Percentiles rank a stretch among this genome's conserved stretches.
Conservation (phyloP, 306 rosid genomes). For the Parietaria judaica region DNA sequence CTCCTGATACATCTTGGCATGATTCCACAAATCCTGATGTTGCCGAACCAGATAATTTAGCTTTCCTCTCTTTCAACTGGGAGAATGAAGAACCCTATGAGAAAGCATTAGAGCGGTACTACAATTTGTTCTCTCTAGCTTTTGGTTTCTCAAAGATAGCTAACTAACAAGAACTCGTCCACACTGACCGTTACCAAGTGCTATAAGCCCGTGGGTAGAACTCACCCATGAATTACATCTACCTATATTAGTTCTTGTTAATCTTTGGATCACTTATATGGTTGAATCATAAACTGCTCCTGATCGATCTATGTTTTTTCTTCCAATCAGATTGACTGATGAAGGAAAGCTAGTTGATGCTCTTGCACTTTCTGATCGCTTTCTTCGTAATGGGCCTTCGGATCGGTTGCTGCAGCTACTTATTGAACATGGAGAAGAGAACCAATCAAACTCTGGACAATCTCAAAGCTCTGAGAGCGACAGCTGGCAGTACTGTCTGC, state of each 20-base stretch:
- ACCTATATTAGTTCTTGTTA: too few relatives aligned
- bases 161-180: too few relatives aligned
- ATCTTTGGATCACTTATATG: too few relatives aligned
- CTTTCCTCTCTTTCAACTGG: slow-evolving; percentile 92
- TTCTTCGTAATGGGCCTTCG: slow-evolving; percentile 91
- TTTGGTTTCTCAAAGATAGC: slow-evolving; percentile 6
- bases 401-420: slow-evolving; percentile 76
- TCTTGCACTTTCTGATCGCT: slow-evolving; percentile 95
- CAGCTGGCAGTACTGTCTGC: slow-evolving; percentile 96
- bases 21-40: slow-evolving; percentile 59
- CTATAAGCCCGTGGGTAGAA: too few relatives aligned
- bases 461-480: slow-evolving; percentile 67
- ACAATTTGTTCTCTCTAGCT: slow-evolving; percentile 19
- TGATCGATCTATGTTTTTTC: slow-evolving; percentile 15
- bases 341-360: slow-evolving; percentile 95
- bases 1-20: slow-evolving; percentile 42
- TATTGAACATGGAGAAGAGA: slow-evolving; percentile 69
- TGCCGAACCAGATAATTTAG: slow-evolving; percentile 62
- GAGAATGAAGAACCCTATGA: slow-evolving; percentile 89
- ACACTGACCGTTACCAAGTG: too few relatives aligned
- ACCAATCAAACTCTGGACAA: slow-evolving; percentile 42
- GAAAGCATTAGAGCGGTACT: slow-evolving; percentile 84
- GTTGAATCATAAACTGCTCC: background rate
- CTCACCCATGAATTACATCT: too few relatives aligned
- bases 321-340: slow-evolving; percentile 53